Conservation (phyloP, 768 basidiomycete genomes). For the Nidula microcarpa region DNA sequence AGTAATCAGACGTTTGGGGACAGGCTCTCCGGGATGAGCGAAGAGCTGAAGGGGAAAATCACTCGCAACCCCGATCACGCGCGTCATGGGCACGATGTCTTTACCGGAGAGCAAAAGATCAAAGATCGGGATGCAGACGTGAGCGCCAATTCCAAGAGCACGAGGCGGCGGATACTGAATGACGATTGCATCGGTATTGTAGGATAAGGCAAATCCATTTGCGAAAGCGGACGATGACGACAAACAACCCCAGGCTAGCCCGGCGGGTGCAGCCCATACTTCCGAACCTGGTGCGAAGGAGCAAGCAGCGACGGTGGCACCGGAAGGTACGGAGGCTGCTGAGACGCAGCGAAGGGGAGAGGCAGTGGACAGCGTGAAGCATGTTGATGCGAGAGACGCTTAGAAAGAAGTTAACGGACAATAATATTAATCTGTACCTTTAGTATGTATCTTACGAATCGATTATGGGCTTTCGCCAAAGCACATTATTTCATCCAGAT, state of each 20-base stretch:
- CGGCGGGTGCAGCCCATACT: background rate
- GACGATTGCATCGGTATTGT: background rate
- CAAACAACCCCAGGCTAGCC: background rate
- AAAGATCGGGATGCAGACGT: slow-evolving; percentile 21
- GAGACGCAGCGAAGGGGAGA: slow-evolving; percentile 18
- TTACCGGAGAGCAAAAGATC: slow-evolving; percentile 17
- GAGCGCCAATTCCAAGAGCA: background rate
- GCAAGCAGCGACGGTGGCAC: slow-evolving; percentile 23
- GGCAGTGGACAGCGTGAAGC: slow-evolving; percentile 10
- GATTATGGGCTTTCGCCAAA: no score
- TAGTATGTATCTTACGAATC: no score
- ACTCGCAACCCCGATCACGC: slow-evolving; percentile 18
- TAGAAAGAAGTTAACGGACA: no score
- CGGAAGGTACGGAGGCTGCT: slow-evolving; percentile 16
- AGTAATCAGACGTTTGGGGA: slow-evolving; percentile 17
- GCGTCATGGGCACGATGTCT: slow-evolving; percentile 17
- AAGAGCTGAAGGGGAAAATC: slow-evolving; percentile 22
- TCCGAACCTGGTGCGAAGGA: slow-evolving; percentile 14
- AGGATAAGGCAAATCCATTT: slow-evolving; percentile 22
- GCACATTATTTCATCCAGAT: no score
- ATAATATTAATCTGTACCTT: no score
- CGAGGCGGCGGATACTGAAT: background rate
- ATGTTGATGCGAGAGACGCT: background rate
- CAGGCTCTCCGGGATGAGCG: slow-evolving; percentile 19
- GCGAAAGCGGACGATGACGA: slow-evolving; percentile 5